These are phyloP conservation scores for Ganoderma multipileum DNA, from an alignment of 1,284 basidiomycete genomes.

Conservation along the genomic window DNA sequence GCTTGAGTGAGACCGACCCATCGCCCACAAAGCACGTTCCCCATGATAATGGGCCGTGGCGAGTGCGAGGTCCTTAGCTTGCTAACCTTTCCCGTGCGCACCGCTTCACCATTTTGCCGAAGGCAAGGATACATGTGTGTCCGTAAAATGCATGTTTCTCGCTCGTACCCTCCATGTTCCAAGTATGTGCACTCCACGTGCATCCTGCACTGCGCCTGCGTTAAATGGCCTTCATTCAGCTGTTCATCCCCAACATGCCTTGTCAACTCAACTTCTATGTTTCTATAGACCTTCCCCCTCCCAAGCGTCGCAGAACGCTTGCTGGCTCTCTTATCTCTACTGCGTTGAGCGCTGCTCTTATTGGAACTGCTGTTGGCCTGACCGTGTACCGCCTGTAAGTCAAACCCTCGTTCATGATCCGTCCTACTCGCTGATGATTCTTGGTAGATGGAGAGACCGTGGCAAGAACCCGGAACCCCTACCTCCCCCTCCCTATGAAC, in stretches of 20 bases:
- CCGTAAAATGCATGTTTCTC: slow-evolving; percentile 14
- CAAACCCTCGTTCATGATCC: slow-evolving; percentile 2
- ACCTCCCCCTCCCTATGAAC: slow-evolving; percentile 70
- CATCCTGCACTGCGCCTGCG: neutral
- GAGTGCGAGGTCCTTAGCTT: slow-evolving; percentile 1
- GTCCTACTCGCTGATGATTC: neutral
- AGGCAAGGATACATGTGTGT: slow-evolving; percentile 13
- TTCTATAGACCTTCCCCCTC: slow-evolving; percentile 59
- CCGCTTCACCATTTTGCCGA: slow-evolving; percentile 10
- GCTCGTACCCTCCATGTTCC: slow-evolving; percentile 18
- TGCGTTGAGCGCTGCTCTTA: slow-evolving; percentile 79
- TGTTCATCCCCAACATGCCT: slow-evolving; percentile 40
- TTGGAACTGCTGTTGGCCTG: slow-evolving; percentile 82
- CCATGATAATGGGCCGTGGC: neutral
- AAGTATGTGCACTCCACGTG: slow-evolving; percentile 26
- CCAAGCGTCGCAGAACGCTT: slow-evolving; percentile 69
- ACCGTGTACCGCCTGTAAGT: slow-evolving; percentile 84
- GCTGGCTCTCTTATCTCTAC: slow-evolving; percentile 81
- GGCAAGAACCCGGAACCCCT: slow-evolving; percentile 57
- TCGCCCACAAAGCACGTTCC: neutral
- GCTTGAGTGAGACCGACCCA: neutral
- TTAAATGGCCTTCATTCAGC: slow-evolving; percentile 30
- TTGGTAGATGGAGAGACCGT: slow-evolving; percentile 68
- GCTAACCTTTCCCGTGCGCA: slow-evolving; percentile 8
- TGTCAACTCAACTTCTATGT: slow-evolving; percentile 47